These are phyloP conservation scores for Trichoderma endophyticum DNA, from an alignment of 2,329 filamentous ascomycete species.

Conservation along the genomic window DNA sequence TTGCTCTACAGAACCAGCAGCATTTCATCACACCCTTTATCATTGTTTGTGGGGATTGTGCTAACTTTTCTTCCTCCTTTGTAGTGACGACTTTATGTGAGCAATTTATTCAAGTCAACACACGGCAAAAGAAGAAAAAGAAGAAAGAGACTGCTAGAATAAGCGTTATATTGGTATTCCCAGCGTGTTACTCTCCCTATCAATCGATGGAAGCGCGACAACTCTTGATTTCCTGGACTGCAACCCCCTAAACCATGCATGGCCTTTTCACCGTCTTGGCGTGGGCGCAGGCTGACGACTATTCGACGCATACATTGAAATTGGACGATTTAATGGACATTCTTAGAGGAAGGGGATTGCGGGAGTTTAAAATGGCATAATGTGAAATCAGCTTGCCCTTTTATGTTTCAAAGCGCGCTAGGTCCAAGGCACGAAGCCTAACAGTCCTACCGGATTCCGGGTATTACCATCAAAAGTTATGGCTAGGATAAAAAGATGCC, in stretches of 20 bases:
- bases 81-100: conserved; percentile 73
- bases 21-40: background rate
- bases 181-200: background rate
- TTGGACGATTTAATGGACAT: background rate
- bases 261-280: background rate
- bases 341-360: background rate
- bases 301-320: background rate
- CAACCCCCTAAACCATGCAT: background rate
- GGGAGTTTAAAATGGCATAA: background rate
- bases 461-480: conserved; percentile 8
- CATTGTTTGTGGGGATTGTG: background rate
- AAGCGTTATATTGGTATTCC: background rate
- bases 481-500: conserved; percentile 9
- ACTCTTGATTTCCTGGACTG: background rate
- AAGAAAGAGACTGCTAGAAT: background rate
- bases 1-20: background rate
- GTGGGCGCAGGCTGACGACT: background rate
- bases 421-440: background rate
- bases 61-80: conserved; percentile 22
- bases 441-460: background rate
- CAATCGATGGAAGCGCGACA: background rate
- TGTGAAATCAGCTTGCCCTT: background rate
- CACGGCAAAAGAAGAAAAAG: background rate
- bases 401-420: background rate
- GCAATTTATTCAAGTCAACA: conserved; percentile 21